Base-by-base conservation (phyloP, 768 basidiomycete species). In the Boletus sensibilis region DNA sequence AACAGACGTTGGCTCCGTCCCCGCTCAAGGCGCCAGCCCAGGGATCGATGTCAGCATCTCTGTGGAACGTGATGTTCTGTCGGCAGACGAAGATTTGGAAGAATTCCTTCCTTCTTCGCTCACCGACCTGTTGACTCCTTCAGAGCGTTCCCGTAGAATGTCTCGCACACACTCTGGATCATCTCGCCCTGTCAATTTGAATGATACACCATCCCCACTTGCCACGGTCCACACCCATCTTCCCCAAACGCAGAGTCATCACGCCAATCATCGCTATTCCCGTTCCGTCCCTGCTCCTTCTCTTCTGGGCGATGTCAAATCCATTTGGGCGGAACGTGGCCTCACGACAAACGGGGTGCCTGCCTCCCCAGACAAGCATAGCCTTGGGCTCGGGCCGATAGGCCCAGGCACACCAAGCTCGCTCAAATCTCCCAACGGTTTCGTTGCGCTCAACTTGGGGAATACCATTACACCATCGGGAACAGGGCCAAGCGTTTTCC, bases 51-150 rank as follows among this genome's bases (percentile, higher is more conserved):
- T 65, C 25, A 63, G 52, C 43, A 12, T 69, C 21, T 57, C 80
- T 74, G 60, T 44, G 42, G 81, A 82, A 0, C 80, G 79, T 8
- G 85, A 86, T 20, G 23, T 47, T 8, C 38, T 62, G 13, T 39
- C 49, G 5, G 40, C 47, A 27, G 89, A 88, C 47, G 92, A 86
- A 43, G 91, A 94, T 61, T 67, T 92, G 46, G 92, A 94, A 66
- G 94, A 94, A 54, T 90, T 98, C 69, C 70, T 98, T 31, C 96
- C 96, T 0, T 86, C 90, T 52, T 91, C 88, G 5, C 75, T 98
- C 45, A 92, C 86, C 27, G 95, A 98, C 57, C 78, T 98, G 8
- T 76, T 98, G 45, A 96, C 94, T 0, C 91, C 92, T 0, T 88
- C 87, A 62, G 96, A 98, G 73, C 81, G 87, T 60, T 88, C 83